These are phyloP conservation scores for Fusarium hainanense DNA, from an alignment of 2,329 filamentous ascomycete species.

Conservation along the genomic window DNA sequence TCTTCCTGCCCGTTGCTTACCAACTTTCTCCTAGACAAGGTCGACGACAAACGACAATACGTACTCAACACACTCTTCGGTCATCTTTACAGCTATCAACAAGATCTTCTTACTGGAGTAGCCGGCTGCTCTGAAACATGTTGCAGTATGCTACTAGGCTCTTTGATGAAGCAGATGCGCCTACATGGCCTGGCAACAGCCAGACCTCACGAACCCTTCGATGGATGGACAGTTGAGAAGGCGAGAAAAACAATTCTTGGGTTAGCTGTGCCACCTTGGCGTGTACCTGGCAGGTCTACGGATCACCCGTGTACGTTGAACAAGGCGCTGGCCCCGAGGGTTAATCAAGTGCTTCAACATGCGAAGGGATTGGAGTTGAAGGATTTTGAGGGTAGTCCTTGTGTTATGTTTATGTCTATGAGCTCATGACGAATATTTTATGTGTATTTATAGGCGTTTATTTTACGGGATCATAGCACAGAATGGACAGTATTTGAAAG, in stretches of 20 bases:
- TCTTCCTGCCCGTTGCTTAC: not conserved
- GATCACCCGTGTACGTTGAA: slow-evolving; percentile 24
- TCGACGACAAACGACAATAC: slow-evolving; percentile 17
- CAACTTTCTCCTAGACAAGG: not conserved
- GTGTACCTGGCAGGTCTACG: slow-evolving; percentile 18
- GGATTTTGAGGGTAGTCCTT: slow-evolving; percentile 7
- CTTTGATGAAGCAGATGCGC: slow-evolving; percentile 23
- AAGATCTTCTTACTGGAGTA: slow-evolving; percentile 19
- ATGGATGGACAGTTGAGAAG: slow-evolving; percentile 27
- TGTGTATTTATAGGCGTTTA: not conserved
- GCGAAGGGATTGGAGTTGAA: slow-evolving; percentile 1
- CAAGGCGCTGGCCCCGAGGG: slow-evolving; percentile 3
- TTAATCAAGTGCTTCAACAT: slow-evolving; percentile 7
- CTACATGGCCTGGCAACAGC: not conserved
- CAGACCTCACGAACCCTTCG: slow-evolving; percentile 2
- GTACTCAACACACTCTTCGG: slow-evolving; percentile 18
- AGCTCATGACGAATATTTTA: not conserved
- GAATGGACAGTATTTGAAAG: not conserved
- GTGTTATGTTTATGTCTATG: not conserved
- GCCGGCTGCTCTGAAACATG: slow-evolving; percentile 23
- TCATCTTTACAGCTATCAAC: slow-evolving; percentile 12
- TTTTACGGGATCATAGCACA: not conserved
- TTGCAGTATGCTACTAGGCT: slow-evolving; percentile 20
- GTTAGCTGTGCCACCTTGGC: slow-evolving; percentile 12
- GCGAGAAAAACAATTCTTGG: slow-evolving; percentile 16